phyloP scores from a whole-genome alignment of 1,139 yeast genomes.

The Arxiozyma telluris region DNA sequence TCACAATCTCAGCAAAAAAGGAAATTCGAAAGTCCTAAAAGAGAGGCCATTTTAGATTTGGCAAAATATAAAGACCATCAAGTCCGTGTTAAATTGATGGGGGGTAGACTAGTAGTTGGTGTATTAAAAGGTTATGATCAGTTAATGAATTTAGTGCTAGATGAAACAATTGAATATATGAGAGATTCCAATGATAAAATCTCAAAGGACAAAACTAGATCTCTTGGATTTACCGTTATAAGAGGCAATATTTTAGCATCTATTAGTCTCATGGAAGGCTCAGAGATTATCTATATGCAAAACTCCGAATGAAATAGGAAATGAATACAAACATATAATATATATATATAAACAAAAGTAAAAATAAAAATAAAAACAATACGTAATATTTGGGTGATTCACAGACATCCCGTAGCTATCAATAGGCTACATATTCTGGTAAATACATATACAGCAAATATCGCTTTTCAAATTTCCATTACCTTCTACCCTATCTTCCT shows the following conservation, averaged over 20 bases:
- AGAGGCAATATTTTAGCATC: constrained; percentile 80
- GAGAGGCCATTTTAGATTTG: constrained; percentile 82
- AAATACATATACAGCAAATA: too few relatives aligned
- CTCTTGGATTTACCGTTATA: constrained; percentile 68
- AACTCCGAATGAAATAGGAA: background rate
- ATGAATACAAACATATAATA: background rate
- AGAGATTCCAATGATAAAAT: constrained; percentile 56
- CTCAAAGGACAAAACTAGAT: constrained; percentile 48
- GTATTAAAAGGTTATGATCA: constrained; percentile 82
- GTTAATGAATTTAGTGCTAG: constrained; percentile 85
- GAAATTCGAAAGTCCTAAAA: constrained; percentile 67
- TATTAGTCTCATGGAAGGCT: constrained; percentile 77
- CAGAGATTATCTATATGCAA: constrained; percentile 45
- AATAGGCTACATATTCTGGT: too few relatives aligned
- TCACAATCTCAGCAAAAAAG: constrained; percentile 29
- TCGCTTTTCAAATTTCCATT: too few relatives aligned
- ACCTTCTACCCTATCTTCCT: too few relatives aligned
- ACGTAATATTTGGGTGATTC: background rate
- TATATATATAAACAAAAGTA: background rate
- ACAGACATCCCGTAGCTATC: background rate
- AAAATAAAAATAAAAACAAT: background rate
- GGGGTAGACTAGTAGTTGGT: constrained; percentile 81
- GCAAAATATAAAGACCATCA: constrained; percentile 66
- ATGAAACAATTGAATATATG: constrained; percentile 64
- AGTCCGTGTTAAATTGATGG: constrained; percentile 72